Conservation (phyloP, 768 basidiomycete species). For the Naganishia antarctica region DNA sequence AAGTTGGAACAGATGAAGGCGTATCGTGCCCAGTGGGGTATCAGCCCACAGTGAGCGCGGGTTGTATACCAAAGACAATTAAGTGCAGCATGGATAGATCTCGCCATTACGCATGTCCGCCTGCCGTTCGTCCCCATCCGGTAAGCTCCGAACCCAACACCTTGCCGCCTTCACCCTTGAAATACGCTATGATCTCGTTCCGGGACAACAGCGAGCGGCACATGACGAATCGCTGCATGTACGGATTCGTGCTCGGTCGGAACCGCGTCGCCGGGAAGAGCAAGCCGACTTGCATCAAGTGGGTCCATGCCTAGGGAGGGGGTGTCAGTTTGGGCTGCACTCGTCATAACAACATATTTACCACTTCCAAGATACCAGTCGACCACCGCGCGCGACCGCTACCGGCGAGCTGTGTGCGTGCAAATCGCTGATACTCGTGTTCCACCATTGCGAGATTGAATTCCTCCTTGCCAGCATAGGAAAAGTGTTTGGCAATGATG, state of each 20-base stretch:
- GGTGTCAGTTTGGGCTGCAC: not conserved
- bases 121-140: constrained; percentile 47
- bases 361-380: constrained; percentile 56
- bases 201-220: constrained; percentile 65
- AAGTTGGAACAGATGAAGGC: constrained; percentile 67
- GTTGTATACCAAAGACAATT: constrained; percentile 1
- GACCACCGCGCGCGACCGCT: constrained; percentile 46
- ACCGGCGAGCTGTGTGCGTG: constrained; percentile 52
- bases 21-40: constrained; percentile 70
- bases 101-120: constrained; percentile 38
- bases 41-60: constrained; percentile 8
- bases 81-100: not conserved
- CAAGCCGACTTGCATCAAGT: constrained; percentile 58
- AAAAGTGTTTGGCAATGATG: constrained; percentile 73
- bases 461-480: constrained; percentile 67
- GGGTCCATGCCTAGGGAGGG: constrained; percentile 66
- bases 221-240: constrained; percentile 67
- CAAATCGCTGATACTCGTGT: constrained; percentile 60
- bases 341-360: constrained; percentile 22
- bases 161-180: constrained; percentile 44
- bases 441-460: constrained; percentile 91
- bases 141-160: constrained; percentile 42
- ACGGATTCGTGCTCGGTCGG: constrained; percentile 49
- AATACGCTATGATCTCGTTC: constrained; percentile 56
- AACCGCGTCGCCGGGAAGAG: constrained; percentile 58